Base-by-base conservation (phyloP, 1,284 basidiomycete species). In the Rhodotorula sp. region DNA sequence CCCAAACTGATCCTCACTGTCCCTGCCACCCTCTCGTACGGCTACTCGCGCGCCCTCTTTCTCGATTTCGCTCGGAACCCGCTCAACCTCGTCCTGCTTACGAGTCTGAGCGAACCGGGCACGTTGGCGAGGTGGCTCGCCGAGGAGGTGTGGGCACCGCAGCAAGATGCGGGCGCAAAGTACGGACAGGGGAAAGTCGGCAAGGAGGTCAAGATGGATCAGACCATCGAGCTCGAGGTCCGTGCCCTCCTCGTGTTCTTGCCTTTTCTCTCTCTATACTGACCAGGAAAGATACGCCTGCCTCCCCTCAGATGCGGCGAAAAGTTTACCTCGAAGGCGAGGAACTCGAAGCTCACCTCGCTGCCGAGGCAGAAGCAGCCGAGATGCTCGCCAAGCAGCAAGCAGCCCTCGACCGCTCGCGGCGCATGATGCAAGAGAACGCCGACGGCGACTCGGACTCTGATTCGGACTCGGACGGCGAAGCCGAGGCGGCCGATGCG, bases 1-100 rank as follows among this genome's bases (percentile, higher is more conserved):
- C 92, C 95, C 0, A 98, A 97, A 80, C 86, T 97, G 50, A 93
- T 99, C 65, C 85, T 99, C 8, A 93, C 95, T 0, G 90, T 95
- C 28, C 95, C 97, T 0, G 88, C 91, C 0, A 92, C 92, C 0
- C 85, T 99, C 72, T 95, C 94, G 0, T 91, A 98, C 79, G 95
- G 97, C 1, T 90, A 92, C 14, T 95, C 95, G 0, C 86, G 95
- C 31, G 84, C 86, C 48, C 81, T 99, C 4, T 95, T 99, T 79
- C 85, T 88, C 16, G 87, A 92, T 8, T 72, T 76, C 31, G 67
- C 74, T 1, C 43, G 87, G 12, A 85, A 88, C 16, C 87, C 90
- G 0, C 89, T 89, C 68, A 97, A 97, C 76, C 89, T 94, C 54
- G 85, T 97, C 38, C 84, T 97, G 7, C 85, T 97, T 58, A 95